These are phyloP conservation scores for Penicillium canescens DNA, from an alignment of 495 filamentous ascomycete genomes.

Conservation along the genomic window DNA sequence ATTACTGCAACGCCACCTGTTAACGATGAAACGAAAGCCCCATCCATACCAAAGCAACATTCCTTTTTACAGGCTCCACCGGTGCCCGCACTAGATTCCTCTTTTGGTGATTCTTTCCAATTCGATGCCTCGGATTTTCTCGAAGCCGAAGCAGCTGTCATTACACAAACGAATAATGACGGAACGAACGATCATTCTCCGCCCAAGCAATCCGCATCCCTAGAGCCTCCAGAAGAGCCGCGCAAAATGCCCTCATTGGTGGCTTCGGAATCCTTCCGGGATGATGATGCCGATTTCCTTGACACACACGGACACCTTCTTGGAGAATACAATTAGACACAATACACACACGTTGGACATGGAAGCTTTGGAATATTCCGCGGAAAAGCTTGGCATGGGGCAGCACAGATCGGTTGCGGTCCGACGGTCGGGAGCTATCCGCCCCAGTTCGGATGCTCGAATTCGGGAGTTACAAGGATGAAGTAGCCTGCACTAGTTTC, in stretches of 20 bases:
- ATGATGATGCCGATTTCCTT: conserved; percentile 40
- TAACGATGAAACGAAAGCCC: neutral
- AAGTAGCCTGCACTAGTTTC: neutral
- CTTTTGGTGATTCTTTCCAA: conserved; percentile 4
- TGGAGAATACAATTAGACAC: conserved; percentile 24
- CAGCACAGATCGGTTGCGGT: conserved; percentile 13
- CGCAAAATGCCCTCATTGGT: conserved; percentile 3
- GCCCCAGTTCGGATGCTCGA: conserved; percentile 24
- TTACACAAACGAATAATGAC: neutral
- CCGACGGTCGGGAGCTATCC: conserved; percentile 34
- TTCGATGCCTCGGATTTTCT: conserved; percentile 6
- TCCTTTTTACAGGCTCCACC: neutral
- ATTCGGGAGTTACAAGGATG: conserved; percentile 8
- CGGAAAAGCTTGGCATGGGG: neutral
- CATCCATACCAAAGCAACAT: neutral
- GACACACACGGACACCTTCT: conserved; percentile 34
- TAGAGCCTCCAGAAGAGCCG: neutral
- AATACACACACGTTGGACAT: conserved; percentile 5
- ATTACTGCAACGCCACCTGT: conserved; percentile 6
- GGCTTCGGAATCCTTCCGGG: conserved; percentile 38
- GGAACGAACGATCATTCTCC: neutral
- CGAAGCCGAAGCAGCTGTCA: conserved; percentile 15
- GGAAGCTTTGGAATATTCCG: neutral
- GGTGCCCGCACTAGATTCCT: neutral
- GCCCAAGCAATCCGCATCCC: neutral